These are phyloP conservation scores for Sanghuangporus sanghuang DNA, from an alignment of 1,284 basidiomycete genomes.

Conservation along the genomic window DNA sequence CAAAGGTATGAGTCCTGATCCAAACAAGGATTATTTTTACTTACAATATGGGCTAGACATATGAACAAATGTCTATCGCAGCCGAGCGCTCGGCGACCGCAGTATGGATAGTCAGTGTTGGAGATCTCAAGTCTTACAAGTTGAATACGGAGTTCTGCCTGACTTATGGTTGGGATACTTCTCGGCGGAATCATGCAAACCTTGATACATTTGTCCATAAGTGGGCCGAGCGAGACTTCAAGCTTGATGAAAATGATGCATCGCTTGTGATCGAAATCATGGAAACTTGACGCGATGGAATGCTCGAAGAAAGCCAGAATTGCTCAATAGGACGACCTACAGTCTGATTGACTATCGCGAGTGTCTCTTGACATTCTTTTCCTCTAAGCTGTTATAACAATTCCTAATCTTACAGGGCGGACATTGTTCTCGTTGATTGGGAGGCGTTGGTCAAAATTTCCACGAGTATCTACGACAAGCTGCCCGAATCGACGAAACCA, in stretches of 20 bases:
- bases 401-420: conserved; percentile 38
- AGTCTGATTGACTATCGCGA: conserved; percentile 63
- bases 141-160: conserved; percentile 68
- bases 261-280: conserved; percentile 41
- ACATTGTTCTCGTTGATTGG: conserved; percentile 48
- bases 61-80: conserved; percentile 58
- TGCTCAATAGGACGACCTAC: conserved; percentile 57
- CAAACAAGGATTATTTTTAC: conserved; percentile 8
- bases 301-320: conserved; percentile 60
- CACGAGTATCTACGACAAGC: conserved; percentile 47
- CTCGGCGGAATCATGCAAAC: conserved; percentile 47
- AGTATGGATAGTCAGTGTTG: conserved; percentile 61
- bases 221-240: conserved; percentile 67
- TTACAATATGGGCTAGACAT: conserved; percentile 32
- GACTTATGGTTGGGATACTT: conserved; percentile 54
- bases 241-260: conserved; percentile 35
- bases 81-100: conserved; percentile 48
- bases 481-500: conserved; percentile 41
- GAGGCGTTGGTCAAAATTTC: conserved; percentile 43
- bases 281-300: conserved; percentile 58
- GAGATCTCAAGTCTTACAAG: conserved; percentile 71
- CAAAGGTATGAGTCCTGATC: conserved; percentile 29
- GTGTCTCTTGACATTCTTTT: conserved; percentile 32
- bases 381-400: background rate
- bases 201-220: conserved; percentile 45